Evolutionary conservation across 352 stramenopile species (phyloP), one percentile per base, ranked within the genome.

Genomic region (Phytophthora crassamura): DNA sequence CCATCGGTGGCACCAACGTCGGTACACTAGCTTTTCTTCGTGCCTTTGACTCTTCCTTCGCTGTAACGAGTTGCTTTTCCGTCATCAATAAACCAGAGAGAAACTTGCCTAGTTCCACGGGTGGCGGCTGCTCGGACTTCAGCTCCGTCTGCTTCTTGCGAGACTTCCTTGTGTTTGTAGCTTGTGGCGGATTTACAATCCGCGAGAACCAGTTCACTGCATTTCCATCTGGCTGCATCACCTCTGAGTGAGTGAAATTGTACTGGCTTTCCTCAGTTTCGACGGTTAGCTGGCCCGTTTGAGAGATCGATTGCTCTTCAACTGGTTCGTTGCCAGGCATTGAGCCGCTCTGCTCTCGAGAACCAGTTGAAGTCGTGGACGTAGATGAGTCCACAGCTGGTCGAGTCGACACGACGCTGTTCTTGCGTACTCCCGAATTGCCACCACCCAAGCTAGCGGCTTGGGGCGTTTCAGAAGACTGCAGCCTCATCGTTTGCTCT

Each of bases 401-500:
- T 9, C 34, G 25, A 32, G 1, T 64, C 2, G n/a, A 2, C 30
- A 7, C 11, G 32, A 10, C 47, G 22, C 33, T 58, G 12, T 45
- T 30, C 25, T 30, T 30, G 25, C 25, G 25, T 30, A 30, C 25
- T 30, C 22, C 22, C 22, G 25, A 30, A 30, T 5, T 30, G 25
- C 25, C 25, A 30, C 25, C 25, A 30, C 25, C 30, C 25, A 39
- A 46, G 20, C 62, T 59, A 47, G 82, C 80, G 16, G 63, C 14
- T 39, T 78, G 20, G 8, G 87, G 38, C 0, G 59, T 14, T 28
- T 82, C 22, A 7, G 88, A 40, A 0, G 78, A 82, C 39, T 88
- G 75, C 14, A 89, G 61, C 35, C 83, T 91, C n/a, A 80, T 35
- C 12, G 71, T 47, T 58, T 88, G 68, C 14, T 86, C 77, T 28